These are phyloP conservation scores for Mucor sp. DNA, from an alignment of 371 early-diverging fungal genomes.

Conservation along the genomic window DNA sequence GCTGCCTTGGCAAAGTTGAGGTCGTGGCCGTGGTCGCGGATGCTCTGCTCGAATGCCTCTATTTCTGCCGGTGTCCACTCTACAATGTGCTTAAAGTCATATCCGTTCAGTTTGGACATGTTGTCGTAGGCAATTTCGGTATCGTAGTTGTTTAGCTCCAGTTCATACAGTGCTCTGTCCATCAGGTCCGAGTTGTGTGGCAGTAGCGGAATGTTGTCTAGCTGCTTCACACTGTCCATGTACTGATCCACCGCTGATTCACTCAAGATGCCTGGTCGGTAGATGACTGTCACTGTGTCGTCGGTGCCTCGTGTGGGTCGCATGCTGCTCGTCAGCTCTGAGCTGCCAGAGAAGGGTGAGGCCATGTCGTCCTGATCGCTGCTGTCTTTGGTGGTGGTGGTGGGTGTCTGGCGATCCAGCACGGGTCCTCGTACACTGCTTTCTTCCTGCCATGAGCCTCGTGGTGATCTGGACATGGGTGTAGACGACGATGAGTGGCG, in stretches of 20 bases:
- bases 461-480: neutral
- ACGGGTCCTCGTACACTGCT: neutral
- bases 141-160: constrained; percentile 62
- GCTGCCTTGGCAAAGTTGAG: constrained; percentile 60
- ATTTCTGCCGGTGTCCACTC: constrained; percentile 67
- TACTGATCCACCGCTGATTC: constrained; percentile 48
- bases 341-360: neutral
- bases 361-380: neutral
- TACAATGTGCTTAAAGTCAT: constrained; percentile 52
- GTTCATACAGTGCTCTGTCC: constrained; percentile 63
- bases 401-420: neutral
- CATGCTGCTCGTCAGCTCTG: neutral
- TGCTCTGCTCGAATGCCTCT: constrained; percentile 67
- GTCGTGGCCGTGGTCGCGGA: constrained; percentile 74
- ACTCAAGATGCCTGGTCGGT: constrained; percentile 15
- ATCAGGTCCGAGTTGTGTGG: constrained; percentile 57
- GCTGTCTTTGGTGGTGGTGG: too few species aligned
- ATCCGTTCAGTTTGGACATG: constrained; percentile 49
- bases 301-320: constrained; percentile 47
- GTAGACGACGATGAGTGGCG: neutral
- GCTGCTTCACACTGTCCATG: constrained; percentile 43
- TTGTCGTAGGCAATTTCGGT: constrained; percentile 56
- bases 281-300: constrained; percentile 48
- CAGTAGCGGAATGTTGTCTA: constrained; percentile 43
- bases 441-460: neutral